These are phyloP conservation scores for Colletotrichum cuscutae DNA, from an alignment of 2,329 filamentous ascomycete species.

Conservation along the genomic window DNA sequence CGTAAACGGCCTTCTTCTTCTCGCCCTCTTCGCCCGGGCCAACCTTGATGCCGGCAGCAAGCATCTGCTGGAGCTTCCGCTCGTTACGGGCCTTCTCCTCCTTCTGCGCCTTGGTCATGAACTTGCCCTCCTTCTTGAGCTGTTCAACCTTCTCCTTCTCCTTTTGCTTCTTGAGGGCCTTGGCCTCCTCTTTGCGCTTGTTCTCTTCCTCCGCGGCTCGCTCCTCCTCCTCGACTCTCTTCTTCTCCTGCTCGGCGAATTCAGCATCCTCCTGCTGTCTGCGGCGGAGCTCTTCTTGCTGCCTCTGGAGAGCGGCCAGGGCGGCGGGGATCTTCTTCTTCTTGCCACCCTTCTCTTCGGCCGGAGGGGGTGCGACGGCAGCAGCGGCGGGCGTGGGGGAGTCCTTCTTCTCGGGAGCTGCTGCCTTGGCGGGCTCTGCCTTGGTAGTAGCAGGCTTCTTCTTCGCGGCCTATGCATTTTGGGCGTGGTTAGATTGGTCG, in stretches of 20 bases:
- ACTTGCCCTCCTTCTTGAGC: constrained; percentile 88
- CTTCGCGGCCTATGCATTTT: constrained; percentile 74
- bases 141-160: constrained; percentile 89
- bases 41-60: constrained; percentile 80
- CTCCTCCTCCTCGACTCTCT: constrained; percentile 73
- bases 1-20: constrained; percentile 82
- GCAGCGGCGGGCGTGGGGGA: constrained; percentile 49
- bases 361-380: constrained; percentile 47
- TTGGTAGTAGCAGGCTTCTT: constrained; percentile 71
- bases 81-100: constrained; percentile 84
- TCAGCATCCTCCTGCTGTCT: constrained; percentile 72
- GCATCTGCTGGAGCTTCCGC: constrained; percentile 85
- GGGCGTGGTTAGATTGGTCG: not conserved
- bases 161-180: constrained; percentile 82
- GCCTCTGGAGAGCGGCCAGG: constrained; percentile 79
- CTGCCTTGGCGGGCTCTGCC: constrained; percentile 65
- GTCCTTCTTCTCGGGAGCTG: constrained; percentile 58
- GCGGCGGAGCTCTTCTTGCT: constrained; percentile 80
- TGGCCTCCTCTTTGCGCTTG: constrained; percentile 77
- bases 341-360: constrained; percentile 65
- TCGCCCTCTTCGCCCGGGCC: constrained; percentile 67
- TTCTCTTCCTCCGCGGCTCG: constrained; percentile 71
- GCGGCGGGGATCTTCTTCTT: constrained; percentile 93
- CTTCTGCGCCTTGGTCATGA: constrained; percentile 85
- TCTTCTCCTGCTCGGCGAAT: constrained; percentile 70